A percentile compares a stretch with the other conserved stretches of the same genome.
Evolutionary conservation across 2,329 filamentous ascomycete genomes (phyloP).

Genomic region (Monilinia laxa): DNA sequence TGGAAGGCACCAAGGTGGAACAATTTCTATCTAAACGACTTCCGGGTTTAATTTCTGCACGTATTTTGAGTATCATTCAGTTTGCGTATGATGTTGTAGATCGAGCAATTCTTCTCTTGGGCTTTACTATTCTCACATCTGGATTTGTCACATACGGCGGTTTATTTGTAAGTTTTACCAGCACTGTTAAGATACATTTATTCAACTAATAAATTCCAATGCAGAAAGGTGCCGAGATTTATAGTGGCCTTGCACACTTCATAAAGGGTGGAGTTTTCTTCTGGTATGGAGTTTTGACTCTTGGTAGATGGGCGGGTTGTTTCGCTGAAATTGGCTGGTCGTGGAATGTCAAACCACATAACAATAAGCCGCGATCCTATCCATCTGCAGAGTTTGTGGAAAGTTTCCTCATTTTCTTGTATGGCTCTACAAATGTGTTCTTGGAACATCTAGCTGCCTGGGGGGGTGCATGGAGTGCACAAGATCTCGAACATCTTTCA

Average conservation of each 20-base stretch:
- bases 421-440: conserved; percentile 87
- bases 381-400: conserved; percentile 88
- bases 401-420: conserved; percentile 85
- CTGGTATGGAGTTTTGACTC: conserved; percentile 82
- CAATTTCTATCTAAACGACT: conserved; percentile 54
- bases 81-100: conserved; percentile 69
- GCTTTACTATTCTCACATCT: conserved; percentile 69
- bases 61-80: conserved; percentile 57
- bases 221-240: conserved; percentile 64
- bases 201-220: conserved; percentile 21
- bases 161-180: conserved; percentile 68
- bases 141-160: conserved; percentile 77
- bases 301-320: conserved; percentile 86
- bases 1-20: conserved; percentile 48
- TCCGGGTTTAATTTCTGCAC: conserved; percentile 55
- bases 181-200: neutral
- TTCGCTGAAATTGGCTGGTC: conserved; percentile 93
- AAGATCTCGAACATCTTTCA: conserved; percentile 87
- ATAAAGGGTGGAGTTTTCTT: conserved; percentile 95
- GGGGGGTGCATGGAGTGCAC: conserved; percentile 69
- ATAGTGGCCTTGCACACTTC: conserved; percentile 87
- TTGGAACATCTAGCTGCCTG: conserved; percentile 79
- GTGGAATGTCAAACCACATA: conserved; percentile 77
- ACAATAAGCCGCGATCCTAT: conserved; percentile 47
- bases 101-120: conserved; percentile 73